phyloP scores from a whole-genome alignment of 495 filamentous ascomycete genomes.

The Xylaria cubensis region DNA sequence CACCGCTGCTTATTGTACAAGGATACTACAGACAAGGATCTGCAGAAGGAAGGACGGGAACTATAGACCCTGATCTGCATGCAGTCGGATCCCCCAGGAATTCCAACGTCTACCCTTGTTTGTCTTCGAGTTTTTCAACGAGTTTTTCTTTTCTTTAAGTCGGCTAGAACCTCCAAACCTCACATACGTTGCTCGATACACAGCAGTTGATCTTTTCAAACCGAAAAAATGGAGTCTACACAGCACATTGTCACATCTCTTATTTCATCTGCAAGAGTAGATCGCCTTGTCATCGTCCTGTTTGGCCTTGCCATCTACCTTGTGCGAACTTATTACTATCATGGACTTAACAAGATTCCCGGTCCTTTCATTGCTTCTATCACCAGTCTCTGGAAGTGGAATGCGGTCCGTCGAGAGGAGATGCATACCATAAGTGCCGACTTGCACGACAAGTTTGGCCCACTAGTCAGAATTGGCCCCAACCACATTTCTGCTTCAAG shows the following conservation, averaged over 20 bases:
- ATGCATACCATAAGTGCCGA: constrained; percentile 26
- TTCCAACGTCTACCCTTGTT: not conserved
- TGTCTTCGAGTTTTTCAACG: not conserved
- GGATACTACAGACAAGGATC: not conserved
- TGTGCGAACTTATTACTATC: not conserved
- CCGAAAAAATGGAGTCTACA: constrained; percentile 6
- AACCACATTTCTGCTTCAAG: constrained; percentile 36
- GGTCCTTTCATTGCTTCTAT: constrained; percentile 12
- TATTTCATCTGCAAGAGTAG: constrained; percentile 10
- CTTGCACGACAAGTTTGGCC: constrained; percentile 29
- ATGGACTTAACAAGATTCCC: constrained; percentile 17
- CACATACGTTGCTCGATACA: not conserved
- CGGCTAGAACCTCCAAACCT: not conserved
- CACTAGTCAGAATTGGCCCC: constrained; percentile 40
- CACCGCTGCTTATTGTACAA: constrained; percentile 8
- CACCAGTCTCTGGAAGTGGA: constrained; percentile 31
- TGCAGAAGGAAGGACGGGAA: not conserved
- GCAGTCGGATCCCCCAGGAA: not conserved
- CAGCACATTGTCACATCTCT: constrained; percentile 11
- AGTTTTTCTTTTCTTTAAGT: not conserved
- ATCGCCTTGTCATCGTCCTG: not conserved
- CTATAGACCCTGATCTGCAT: not conserved
- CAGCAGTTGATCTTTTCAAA: not conserved
- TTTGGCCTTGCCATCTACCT: constrained; percentile 3
- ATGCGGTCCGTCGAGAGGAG: constrained; percentile 20